phyloP scores from a whole-genome alignment of 2,329 filamentous ascomycete species.

The Sporothrix phasma region DNA sequence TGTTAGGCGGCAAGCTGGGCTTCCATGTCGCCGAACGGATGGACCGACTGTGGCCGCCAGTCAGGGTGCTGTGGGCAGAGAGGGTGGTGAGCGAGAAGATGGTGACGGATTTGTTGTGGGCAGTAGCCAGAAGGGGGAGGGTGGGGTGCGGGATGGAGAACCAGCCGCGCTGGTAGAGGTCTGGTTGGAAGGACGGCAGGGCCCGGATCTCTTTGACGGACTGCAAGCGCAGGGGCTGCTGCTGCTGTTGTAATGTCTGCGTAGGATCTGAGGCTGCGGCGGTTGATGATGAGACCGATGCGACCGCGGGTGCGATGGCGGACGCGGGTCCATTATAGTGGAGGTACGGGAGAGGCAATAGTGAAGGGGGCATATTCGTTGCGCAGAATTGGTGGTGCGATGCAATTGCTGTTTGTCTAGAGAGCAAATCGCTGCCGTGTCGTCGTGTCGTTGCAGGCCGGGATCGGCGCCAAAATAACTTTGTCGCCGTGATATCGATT shows the following conservation, averaged over 20 bases:
- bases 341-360: no score
- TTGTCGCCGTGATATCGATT: neutral
- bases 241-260: neutral
- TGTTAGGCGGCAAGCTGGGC: constrained; percentile 49
- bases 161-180: constrained; percentile 69
- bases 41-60: constrained; percentile 82
- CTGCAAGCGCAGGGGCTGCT: neutral
- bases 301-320: neutral
- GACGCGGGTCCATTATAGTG: constrained; percentile 12
- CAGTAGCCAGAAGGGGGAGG: constrained; percentile 79
- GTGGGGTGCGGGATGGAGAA: constrained; percentile 74
- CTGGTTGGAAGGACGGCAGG: constrained; percentile 42
- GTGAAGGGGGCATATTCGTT: no score
- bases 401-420: neutral
- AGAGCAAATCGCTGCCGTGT: neutral
- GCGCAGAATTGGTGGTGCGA: neutral
- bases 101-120: constrained; percentile 76
- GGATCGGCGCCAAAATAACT: neutral
- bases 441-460: neutral
- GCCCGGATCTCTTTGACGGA: constrained; percentile 28
- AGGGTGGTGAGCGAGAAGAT: constrained; percentile 81
- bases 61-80: constrained; percentile 66
- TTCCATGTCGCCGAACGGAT: constrained; percentile 87
- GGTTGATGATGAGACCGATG: constrained; percentile 4
- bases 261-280: neutral